phyloP scores from a whole-genome alignment of 208 protist genomes.

The Naegleria fowleri region DNA sequence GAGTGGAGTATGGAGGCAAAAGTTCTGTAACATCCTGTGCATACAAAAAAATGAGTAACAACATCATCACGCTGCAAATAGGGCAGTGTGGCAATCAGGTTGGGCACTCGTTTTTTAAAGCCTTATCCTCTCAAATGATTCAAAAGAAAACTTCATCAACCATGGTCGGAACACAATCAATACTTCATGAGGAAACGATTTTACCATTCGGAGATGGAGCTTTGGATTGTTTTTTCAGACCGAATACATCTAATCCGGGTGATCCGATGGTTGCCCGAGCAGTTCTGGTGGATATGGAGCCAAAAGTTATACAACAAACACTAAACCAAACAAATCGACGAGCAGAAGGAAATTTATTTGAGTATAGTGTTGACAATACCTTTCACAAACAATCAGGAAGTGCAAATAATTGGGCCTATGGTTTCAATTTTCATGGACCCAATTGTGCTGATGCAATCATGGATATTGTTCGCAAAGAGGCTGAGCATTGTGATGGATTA shows the following conservation, averaged over 20 bases:
- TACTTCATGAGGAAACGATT: not conserved
- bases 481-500: conserved; percentile 40
- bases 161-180: not conserved
- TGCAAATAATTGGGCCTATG: conserved; percentile 56
- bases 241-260: not conserved
- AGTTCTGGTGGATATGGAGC: conserved; percentile 51
- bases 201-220: not conserved
- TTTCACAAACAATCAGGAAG: conserved; percentile 41
- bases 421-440: conserved; percentile 43
- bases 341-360: conserved; percentile 1
- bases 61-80: not conserved
- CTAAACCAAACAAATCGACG: not conserved
- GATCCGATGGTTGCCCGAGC: not conserved
- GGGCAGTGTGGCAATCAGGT: conserved; percentile 22
- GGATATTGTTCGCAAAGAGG: conserved; percentile 39
- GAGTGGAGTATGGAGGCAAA: too few relatives aligned
- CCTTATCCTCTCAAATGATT: not conserved
- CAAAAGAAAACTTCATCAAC: not conserved
- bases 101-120: not conserved
- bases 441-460: conserved; percentile 12
- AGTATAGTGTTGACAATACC: conserved; percentile 11
- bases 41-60: not conserved
- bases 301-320: conserved; percentile 44
- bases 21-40: too few relatives aligned
- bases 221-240: not conserved